Evolutionary conservation across 2,329 filamentous ascomycete genomes (phyloP).

Genomic region (Aspergillus ruber): DNA sequence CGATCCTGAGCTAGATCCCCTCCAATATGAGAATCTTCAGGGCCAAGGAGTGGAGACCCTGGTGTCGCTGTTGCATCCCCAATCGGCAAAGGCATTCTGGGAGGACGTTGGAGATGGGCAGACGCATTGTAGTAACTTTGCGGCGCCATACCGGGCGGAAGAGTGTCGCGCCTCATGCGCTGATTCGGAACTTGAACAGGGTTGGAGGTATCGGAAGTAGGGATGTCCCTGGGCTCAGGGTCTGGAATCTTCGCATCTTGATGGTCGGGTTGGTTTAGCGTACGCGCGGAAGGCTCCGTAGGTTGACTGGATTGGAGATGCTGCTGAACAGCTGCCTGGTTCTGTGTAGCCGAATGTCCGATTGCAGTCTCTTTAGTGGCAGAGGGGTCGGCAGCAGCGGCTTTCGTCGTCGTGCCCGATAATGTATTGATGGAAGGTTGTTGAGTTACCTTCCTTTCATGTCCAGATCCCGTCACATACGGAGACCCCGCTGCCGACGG

Average conservation of each 20-base stretch:
- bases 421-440: constrained; percentile 37
- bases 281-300: constrained; percentile 24
- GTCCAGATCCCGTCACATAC: constrained; percentile 15
- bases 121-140: constrained; percentile 41
- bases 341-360: constrained; percentile 31
- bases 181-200: constrained; percentile 34
- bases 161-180: constrained; percentile 25
- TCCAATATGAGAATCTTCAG: constrained; percentile 54
- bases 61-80: constrained; percentile 86
- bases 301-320: constrained; percentile 35
- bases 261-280: constrained; percentile 17
- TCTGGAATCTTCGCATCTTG: constrained; percentile 17
- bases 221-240: constrained; percentile 18
- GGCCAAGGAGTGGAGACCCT: constrained; percentile 78
- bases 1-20: constrained; percentile 41
- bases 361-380: constrained; percentile 39
- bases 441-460: constrained; percentile 35
- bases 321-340: constrained; percentile 33
- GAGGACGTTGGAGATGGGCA: constrained; percentile 53
- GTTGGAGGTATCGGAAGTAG: constrained; percentile 29
- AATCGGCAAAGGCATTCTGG: constrained; percentile 84
- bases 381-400: constrained; percentile 38
- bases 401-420: constrained; percentile 29
- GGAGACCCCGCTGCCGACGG: constrained; percentile 21
- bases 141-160: constrained; percentile 24